Base-by-base conservation (phyloP, 805 yeast species). In the Nakazawaea ernobii region DNA sequence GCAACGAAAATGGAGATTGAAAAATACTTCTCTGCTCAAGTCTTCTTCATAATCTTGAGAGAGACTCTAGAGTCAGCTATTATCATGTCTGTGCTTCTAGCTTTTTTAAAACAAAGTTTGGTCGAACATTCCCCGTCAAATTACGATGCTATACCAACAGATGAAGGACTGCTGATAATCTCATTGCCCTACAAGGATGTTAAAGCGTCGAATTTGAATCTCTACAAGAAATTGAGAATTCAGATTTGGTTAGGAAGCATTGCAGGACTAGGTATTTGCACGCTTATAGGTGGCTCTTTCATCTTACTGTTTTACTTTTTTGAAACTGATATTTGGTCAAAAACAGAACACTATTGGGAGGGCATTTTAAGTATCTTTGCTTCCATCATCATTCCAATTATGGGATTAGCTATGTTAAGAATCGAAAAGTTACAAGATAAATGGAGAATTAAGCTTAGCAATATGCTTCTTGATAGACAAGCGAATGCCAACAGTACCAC, bases 311-410 rank as follows among this genome's bases (percentile, higher is more conserved):
- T 72, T 49, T 71, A 71, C 50, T 52, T 59, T n/a, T 50, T 72
- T 6, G 75, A 74, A 2, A 67, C 54, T 35, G 77, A 73, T 53
- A 54, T 71, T 15, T 73, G 77, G 77, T 52, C 75, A 1, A 52
- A 65, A 8, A 62, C 76, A 5, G 77, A 73, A 51, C 76, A 71
- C 52, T 71, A 70, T 51, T 73, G 77, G 77, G 77, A 72, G 53
- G 75, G 73, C 1, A 56, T 62, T 2, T 71, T 73, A 48, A 70
- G 75, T 13, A 67, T 73, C 2, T 30, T 71, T 7, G 75, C 77
- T 36, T 68, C 74, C 49, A 53, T 71, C 3, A 70, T 72, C 45
- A 72, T 73, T 24, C 68, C 75, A 5, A 61, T 69, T 10, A 71
- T 73, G 77, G 77, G 77, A 1, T 54, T 70, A 13, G 70, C 70